These are phyloP conservation scores for Handroanthus guayacan DNA, from an alignment of 257 asterid species.

Conservation along the genomic window DNA sequence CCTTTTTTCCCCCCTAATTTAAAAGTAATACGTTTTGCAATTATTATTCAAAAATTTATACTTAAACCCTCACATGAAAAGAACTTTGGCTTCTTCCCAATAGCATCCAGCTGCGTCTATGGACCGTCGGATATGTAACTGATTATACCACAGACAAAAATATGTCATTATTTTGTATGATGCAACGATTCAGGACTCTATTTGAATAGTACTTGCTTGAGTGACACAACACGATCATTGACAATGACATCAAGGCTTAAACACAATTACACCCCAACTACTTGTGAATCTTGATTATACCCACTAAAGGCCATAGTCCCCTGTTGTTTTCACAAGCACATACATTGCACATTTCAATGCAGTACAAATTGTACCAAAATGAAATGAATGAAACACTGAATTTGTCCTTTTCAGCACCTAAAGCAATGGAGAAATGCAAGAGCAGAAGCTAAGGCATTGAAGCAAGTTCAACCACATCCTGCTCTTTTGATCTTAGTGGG, in stretches of 20 bases:
- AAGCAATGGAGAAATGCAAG: constrained; percentile 71
- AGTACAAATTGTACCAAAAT: constrained; percentile 11
- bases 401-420: constrained; percentile 52
- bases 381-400: constrained; percentile 22
- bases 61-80: no score
- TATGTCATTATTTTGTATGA: no score
- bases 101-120: no score
- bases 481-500: constrained; percentile 59
- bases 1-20: no score
- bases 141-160: no score
- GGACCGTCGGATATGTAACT: no score
- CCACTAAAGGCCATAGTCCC: constrained; percentile 9
- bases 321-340: constrained; percentile 22
- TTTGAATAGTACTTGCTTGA: no score
- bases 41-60: no score
- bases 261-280: background rate
- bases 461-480: constrained; percentile 39
- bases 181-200: no score
- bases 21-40: no score
- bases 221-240: no score
- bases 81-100: no score
- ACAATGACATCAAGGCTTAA: background rate
- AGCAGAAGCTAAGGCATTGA: constrained; percentile 45
- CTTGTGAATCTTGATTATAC: constrained; percentile 14
- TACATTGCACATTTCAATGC: constrained; percentile 15